These are phyloP conservation scores for Pythium phragmitis DNA, from an alignment of 352 stramenopile species.

Conservation along the genomic window DNA sequence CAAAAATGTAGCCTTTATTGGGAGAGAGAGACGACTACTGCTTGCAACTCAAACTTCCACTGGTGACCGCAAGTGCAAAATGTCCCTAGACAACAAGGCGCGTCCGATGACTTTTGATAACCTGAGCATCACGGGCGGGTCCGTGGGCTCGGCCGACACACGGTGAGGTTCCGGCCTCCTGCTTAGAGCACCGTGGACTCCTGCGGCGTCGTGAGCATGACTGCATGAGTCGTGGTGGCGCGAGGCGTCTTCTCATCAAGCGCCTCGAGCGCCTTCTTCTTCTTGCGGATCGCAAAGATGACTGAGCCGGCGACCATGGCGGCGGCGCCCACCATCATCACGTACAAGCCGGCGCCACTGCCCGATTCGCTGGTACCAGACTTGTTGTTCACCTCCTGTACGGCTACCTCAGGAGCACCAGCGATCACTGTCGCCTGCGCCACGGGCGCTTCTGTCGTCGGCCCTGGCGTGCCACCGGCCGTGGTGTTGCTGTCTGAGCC, in stretches of 20 bases:
- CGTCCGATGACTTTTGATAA: too few species aligned
- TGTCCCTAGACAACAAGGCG: too few species aligned
- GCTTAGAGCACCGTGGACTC: slow-evolving; percentile 46
- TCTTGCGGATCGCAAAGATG: slow-evolving; percentile 66
- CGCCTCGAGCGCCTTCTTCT: slow-evolving; percentile 60
- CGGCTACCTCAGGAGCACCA: slow-evolving; percentile 22
- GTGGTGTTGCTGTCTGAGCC: slow-evolving; percentile 2
- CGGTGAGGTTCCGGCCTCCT: too few species aligned
- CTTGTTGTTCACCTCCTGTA: slow-evolving; percentile 43
- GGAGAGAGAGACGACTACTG: too few species aligned
- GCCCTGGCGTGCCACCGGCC: neutral
- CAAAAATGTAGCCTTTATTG: too few species aligned
- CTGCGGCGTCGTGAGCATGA: slow-evolving; percentile 50
- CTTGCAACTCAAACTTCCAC: too few species aligned
- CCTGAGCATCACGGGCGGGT: too few species aligned
- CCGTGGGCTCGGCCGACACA: too few species aligned
- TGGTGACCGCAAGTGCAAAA: too few species aligned
- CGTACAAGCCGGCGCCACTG: slow-evolving; percentile 29
- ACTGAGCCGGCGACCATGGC: slow-evolving; percentile 46
- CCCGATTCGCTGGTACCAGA: neutral
- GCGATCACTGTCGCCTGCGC: slow-evolving; percentile 11
- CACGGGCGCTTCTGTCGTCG: neutral
- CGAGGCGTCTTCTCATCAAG: slow-evolving; percentile 56
- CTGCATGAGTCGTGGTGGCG: slow-evolving; percentile 27
- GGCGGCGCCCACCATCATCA: slow-evolving; percentile 35